phyloP scores from a whole-genome alignment of 805 yeast species.

The Ogataea pignaliae region DNA sequence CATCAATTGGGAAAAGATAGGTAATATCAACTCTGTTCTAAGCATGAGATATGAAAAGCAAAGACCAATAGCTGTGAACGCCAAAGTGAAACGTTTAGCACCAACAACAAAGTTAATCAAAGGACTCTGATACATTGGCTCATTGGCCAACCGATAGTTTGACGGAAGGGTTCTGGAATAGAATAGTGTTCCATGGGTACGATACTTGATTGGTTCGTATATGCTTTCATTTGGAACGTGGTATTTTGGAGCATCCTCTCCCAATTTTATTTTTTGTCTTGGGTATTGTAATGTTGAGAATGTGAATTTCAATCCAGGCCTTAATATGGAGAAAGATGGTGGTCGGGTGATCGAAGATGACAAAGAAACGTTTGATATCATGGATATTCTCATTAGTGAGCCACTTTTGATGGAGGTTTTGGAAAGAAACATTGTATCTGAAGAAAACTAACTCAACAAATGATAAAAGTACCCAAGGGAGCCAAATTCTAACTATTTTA shows the following conservation, averaged over 20 bases:
- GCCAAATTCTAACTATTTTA: no score
- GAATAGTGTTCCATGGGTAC: constrained; percentile 30
- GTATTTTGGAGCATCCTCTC: constrained; percentile 27
- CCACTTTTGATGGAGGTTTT: no score
- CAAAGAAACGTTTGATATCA: no score
- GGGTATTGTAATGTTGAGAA: not conserved
- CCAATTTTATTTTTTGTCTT: constrained; percentile 21
- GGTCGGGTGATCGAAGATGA: no score
- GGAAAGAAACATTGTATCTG: no score
- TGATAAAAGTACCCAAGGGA: no score
- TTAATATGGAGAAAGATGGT: not conserved
- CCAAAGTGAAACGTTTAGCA: constrained; percentile 56
- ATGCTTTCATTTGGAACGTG: constrained; percentile 22
- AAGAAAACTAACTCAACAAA: no score
- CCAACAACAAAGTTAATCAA: constrained; percentile 56
- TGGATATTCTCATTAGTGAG: no score
- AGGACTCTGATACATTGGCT: constrained; percentile 63
- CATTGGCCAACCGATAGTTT: constrained; percentile 50
- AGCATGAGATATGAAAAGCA: constrained; percentile 58
- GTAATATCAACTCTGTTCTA: constrained; percentile 50
- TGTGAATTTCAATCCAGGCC: not conserved
- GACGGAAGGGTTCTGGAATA: constrained; percentile 37
- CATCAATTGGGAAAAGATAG: constrained; percentile 38
- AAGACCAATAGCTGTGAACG: constrained; percentile 55
- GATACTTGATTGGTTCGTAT: constrained; percentile 18